Conservation (phyloP, 2,329 filamentous ascomycete genomes). For the Colletotrichum sp. region DNA sequence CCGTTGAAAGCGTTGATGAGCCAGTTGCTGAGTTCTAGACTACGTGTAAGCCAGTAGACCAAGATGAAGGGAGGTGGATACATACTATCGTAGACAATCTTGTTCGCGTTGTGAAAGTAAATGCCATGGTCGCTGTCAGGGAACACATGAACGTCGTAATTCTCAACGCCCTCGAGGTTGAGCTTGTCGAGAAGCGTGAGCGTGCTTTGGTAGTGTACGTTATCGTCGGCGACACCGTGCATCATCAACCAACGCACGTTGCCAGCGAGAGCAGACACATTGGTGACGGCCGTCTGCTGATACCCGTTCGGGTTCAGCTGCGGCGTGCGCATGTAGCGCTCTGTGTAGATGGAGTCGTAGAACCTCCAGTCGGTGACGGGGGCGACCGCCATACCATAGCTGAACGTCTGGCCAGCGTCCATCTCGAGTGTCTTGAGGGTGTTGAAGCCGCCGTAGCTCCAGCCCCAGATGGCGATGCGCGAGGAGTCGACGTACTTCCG, state of each 20-base stretch:
- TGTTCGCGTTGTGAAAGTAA: conserved; percentile 90
- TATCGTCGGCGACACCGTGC: conserved; percentile 97
- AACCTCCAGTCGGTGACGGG: conserved; percentile 98
- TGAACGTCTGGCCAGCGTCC: conserved; percentile 88
- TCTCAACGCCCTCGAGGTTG: conserved; percentile 80
- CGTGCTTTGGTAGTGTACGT: conserved; percentile 96
- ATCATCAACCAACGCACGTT: conserved; percentile 92
- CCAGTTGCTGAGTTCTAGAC: conserved; percentile 80
- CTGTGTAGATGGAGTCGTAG: conserved; percentile 94
- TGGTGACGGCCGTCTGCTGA: conserved; percentile 72
- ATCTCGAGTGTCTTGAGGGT: conserved; percentile 93
- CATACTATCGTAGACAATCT: conserved; percentile 92
- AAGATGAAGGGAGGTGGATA: background rate
- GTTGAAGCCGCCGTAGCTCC: conserved; percentile 96
- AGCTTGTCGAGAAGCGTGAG: conserved; percentile 86
- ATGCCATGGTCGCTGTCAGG: conserved; percentile 96
- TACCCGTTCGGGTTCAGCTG: conserved; percentile 83
- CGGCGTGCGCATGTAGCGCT: conserved; percentile 96
- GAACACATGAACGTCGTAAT: conserved; percentile 97
- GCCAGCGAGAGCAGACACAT: conserved; percentile 73
- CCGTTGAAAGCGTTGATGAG: conserved; percentile 97
- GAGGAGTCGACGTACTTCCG: conserved; percentile 84
- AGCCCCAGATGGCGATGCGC: conserved; percentile 94
- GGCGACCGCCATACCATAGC: conserved; percentile 97
- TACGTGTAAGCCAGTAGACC: background rate